Conservation (phyloP, 495 filamentous ascomycete species). For the Astrothelium macrocarpum region DNA sequence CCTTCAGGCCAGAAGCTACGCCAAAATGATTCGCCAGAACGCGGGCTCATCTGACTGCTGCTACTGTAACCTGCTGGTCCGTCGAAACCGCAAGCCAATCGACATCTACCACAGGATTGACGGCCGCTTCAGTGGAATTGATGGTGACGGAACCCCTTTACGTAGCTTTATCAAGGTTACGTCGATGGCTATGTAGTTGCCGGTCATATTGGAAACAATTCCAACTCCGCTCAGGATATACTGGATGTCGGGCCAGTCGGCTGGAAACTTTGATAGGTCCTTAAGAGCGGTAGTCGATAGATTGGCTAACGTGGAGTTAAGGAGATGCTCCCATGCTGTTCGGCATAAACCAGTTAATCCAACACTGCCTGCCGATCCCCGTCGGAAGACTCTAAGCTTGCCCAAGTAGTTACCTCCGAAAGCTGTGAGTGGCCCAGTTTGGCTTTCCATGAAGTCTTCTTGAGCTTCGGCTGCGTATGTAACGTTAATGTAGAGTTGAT, state of each 20-base stretch:
- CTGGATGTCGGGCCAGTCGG: not conserved
- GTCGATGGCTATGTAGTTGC: not conserved
- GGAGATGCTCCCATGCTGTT: not conserved
- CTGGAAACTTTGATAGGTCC: not conserved
- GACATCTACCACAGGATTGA: slow-evolving; percentile 44
- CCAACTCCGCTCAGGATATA: not conserved
- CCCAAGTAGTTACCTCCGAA: not conserved
- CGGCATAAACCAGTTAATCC: not conserved
- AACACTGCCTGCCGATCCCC: not conserved
- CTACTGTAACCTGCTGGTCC: slow-evolving; percentile 47
- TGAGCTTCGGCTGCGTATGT: not conserved
- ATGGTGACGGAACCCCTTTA: slow-evolving; percentile 49
- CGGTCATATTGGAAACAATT: not conserved
- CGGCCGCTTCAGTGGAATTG: slow-evolving; percentile 30
- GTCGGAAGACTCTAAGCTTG: not conserved
- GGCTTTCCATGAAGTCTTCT: not conserved
- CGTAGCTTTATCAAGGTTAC: not conserved
- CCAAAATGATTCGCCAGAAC: not conserved
- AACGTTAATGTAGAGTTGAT: not conserved
- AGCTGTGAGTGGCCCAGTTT: not conserved
- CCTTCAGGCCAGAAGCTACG: not conserved
- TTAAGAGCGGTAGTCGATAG: not conserved
- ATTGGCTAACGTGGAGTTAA: not conserved
- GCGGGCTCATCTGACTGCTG: slow-evolving; percentile 44
- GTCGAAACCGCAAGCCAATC: slow-evolving; percentile 43